Conservation (phyloP, 352 stramenopile genomes). For the Globisporangium parvum region DNA sequence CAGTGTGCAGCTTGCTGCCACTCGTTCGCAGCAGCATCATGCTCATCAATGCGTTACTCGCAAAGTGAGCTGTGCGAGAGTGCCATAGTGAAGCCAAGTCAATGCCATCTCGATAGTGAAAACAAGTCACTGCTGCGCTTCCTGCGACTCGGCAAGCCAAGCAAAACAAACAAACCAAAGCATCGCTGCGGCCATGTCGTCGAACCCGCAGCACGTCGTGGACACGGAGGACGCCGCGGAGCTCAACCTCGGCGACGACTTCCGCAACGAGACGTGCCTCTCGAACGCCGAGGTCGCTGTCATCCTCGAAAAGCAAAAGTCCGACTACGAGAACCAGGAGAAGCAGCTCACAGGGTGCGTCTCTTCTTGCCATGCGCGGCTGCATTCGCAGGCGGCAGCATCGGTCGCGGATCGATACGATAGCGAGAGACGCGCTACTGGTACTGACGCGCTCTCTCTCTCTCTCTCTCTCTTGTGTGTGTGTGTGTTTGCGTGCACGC, state of each 20-base stretch:
- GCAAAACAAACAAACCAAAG: background rate
- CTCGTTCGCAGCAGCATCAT: constrained; percentile 29
- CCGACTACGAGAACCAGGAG: constrained; percentile 88
- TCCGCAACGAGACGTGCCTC: constrained; percentile 85
- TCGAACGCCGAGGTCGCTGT: constrained; percentile 88
- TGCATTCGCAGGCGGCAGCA: too few relatives aligned
- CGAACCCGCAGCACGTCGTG: constrained; percentile 83
- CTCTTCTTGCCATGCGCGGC: background rate
- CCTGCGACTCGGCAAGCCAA: background rate
- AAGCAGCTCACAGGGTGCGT: constrained; percentile 80
- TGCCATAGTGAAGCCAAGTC: background rate
- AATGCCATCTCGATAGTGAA: background rate
- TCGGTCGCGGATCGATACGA: too few relatives aligned
- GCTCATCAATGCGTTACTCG: background rate
- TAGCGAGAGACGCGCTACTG: background rate
- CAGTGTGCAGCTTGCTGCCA: constrained; percentile 14
- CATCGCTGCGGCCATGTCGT: constrained; percentile 35
- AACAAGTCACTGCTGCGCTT: background rate
- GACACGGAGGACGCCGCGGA: constrained; percentile 88
- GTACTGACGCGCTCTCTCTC: background rate
- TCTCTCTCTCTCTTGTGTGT: background rate
- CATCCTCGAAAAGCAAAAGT: constrained; percentile 89
- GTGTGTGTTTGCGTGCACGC: constrained; percentile 3
- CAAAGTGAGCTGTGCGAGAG: background rate
- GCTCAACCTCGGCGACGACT: constrained; percentile 86